Evolutionary conservation across 179 eudicot genomes (phyloP).

Genomic region (Dionaea muscipula): DNA sequence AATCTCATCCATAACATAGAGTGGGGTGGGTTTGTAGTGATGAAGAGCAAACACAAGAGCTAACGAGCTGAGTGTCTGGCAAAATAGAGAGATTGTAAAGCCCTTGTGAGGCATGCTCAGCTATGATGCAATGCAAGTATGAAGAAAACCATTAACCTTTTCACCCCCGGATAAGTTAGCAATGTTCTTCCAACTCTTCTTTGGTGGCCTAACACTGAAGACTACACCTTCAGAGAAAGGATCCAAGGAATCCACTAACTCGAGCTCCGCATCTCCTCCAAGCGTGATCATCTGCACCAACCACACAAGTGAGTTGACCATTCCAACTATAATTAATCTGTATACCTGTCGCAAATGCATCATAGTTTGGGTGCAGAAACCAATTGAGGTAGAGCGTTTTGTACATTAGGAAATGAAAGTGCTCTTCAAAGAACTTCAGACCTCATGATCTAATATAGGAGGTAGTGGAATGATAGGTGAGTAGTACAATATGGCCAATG

Average conservation of each 20-base stretch:
- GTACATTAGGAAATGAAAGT: no score
- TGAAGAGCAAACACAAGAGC: conserved; percentile 97
- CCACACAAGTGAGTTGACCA: background rate
- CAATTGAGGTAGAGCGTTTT: background rate
- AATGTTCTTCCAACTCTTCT: conserved; percentile 96
- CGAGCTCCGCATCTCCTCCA: conserved; percentile 98
- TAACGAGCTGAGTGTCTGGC: conserved; percentile 90
- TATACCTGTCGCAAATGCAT: background rate
- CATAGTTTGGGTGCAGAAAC: background rate
- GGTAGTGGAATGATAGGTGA: no score
- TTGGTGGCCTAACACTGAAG: conserved; percentile 97
- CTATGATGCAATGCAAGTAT: background rate
- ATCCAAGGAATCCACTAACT: conserved; percentile 88
- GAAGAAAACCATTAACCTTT: conserved; percentile 45
- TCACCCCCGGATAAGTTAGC: conserved; percentile 96
- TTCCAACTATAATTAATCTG: background rate
- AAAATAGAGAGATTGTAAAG: conserved; percentile 2
- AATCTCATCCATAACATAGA: conserved; percentile 96
- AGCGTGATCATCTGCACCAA: conserved; percentile 83
- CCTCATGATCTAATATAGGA: no score
- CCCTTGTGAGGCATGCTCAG: background rate
- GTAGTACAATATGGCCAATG: no score
- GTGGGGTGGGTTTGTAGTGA: conserved; percentile 96
- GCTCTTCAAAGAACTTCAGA: no score
- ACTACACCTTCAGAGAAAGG: conserved; percentile 98